Conservation (phyloP, 2,329 filamentous ascomycete species). For the Exophiala lecanii-corni region DNA sequence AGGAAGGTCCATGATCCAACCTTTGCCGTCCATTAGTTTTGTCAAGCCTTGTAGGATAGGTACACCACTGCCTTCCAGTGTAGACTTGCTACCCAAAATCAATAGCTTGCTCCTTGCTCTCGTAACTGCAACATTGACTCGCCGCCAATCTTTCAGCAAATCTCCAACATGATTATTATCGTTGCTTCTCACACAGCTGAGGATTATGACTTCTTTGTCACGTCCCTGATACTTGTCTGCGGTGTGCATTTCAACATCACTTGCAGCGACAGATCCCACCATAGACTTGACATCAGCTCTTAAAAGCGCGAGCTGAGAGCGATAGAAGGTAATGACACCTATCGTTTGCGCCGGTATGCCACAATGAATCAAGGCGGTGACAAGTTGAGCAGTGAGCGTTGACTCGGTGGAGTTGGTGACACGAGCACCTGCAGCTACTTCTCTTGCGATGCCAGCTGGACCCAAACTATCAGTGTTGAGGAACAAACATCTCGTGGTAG, state of each 20-base stretch:
- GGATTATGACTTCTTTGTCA: constrained; percentile 87
- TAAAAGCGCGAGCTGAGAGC: constrained; percentile 80
- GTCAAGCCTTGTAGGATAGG: constrained; percentile 76
- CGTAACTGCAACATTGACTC: constrained; percentile 95
- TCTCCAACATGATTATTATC: constrained; percentile 80
- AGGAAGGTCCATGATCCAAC: constrained; percentile 77
- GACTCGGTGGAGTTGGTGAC: constrained; percentile 87
- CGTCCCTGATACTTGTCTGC: constrained; percentile 95
- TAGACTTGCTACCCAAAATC: constrained; percentile 76
- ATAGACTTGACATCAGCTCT: constrained; percentile 62
- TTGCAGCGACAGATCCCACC: constrained; percentile 34
- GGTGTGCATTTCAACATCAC: constrained; percentile 85
- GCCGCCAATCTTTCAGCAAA: constrained; percentile 80
- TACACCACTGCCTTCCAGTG: constrained; percentile 58
- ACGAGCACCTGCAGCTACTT: constrained; percentile 67
- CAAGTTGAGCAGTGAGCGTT: constrained; percentile 70
- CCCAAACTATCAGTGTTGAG: constrained; percentile 79
- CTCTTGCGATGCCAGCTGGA: constrained; percentile 55
- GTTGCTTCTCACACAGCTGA: constrained; percentile 85
- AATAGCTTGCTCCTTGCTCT: constrained; percentile 87
- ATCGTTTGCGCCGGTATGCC: constrained; percentile 74
- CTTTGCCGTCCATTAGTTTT: constrained; percentile 65
- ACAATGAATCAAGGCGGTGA: constrained; percentile 68
- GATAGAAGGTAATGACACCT: constrained; percentile 95
- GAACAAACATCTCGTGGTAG: constrained; percentile 72